Conservation (phyloP, 83 land plant genomes). For the Picea abies region DNA sequence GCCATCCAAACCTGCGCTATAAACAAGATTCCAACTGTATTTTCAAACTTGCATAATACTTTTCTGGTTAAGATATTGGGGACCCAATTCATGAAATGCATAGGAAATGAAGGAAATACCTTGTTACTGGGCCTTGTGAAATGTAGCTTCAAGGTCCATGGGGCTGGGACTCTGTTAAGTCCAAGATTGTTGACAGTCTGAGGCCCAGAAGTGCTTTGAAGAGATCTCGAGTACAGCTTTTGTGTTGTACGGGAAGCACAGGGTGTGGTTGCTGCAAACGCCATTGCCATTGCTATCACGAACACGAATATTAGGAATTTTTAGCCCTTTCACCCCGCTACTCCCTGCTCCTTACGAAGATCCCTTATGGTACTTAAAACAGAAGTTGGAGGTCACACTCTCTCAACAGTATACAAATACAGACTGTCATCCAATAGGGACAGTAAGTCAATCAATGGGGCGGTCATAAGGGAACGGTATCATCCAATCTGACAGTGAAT, state of each 20-base stretch:
- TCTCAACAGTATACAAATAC: no score
- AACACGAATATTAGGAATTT: no score
- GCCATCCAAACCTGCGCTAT: constrained; percentile 5
- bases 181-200: background rate
- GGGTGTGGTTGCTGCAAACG: background rate
- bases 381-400: no score
- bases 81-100: background rate
- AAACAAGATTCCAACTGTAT: background rate
- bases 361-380: no score
- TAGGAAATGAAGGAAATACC: background rate
- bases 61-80: no score
- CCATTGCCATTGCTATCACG: background rate
- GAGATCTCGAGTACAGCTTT: background rate
- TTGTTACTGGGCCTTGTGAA: background rate
- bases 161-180: background rate
- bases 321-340: no score
- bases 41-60: no score
- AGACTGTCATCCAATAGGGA: no score
- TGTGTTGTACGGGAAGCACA: background rate
- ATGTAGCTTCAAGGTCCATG: background rate
- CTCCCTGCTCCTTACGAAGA: no score
- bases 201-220: background rate
- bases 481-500: no score
- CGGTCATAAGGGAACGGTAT: no score
- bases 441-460: no score